Conservation (phyloP, 352 stramenopile genomes). For the Globisporangium barbulae region DNA sequence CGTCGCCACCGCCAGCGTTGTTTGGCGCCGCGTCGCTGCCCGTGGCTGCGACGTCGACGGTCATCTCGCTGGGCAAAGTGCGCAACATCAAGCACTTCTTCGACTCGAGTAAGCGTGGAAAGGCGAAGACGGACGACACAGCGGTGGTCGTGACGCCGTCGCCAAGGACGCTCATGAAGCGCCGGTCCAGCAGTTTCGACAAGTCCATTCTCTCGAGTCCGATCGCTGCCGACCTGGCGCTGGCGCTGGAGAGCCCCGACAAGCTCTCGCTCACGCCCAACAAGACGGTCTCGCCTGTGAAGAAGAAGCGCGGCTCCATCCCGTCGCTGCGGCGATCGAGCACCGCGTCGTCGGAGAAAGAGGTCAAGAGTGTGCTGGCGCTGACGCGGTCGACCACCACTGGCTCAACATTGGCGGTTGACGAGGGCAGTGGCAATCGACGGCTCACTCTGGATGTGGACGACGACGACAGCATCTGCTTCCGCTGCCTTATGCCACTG, state of each 20-base stretch:
- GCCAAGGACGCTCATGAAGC: constrained; percentile 31
- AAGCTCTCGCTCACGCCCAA: constrained; percentile 6
- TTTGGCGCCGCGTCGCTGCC: constrained; percentile 21
- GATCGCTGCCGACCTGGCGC: constrained; percentile 17
- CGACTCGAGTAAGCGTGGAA: constrained; percentile 17
- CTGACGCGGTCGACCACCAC: constrained; percentile 15
- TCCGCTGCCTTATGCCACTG: constrained; percentile 53
- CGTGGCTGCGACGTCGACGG: constrained; percentile 12
- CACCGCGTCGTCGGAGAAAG: constrained; percentile 13
- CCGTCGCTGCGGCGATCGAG: constrained; percentile 18
- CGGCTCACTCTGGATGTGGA: constrained; percentile 25
- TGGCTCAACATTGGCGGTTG: constrained; percentile 2
- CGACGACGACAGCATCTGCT: constrained; percentile 59
- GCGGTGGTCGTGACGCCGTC: constrained; percentile 11
- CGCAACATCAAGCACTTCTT: constrained; percentile 39
- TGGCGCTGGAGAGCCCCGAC: constrained; percentile 15
- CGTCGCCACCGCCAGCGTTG: constrained; percentile 13
- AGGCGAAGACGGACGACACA: constrained; percentile 31
- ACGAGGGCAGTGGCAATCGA: constrained; percentile 6
- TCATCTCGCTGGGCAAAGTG: constrained; percentile 28
- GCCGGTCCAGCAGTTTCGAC: constrained; percentile 40
- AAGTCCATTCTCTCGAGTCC: constrained; percentile 32
- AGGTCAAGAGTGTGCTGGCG: constrained; percentile 14
- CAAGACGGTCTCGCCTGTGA: constrained; percentile 9
- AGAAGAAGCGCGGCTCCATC: constrained; percentile 15